A percentile compares a stretch with the other conserved stretches of the same genome.
Evolutionary conservation across 768 basidiomycete species (phyloP).

Genomic region (Lentinus brumalis): DNA sequence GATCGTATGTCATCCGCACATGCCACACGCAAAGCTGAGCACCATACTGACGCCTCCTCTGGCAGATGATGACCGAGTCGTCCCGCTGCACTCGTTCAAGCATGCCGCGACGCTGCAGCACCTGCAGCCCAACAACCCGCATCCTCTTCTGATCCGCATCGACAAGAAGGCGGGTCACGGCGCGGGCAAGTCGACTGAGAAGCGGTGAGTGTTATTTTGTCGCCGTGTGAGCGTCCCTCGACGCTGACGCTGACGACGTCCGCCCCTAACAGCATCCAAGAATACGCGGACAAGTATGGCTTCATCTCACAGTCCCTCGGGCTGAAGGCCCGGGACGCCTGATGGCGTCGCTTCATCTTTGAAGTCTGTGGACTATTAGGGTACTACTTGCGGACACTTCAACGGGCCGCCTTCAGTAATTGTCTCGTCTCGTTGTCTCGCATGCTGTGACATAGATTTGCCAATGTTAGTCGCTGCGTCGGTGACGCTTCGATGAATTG

Average conservation of each 20-base stretch:
- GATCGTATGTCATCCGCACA: slow-evolving; percentile 56
- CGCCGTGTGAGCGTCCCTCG: slow-evolving; percentile 1
- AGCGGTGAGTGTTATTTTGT: slow-evolving; percentile 44
- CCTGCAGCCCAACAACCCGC: slow-evolving; percentile 58
- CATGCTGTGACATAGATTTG: background rate
- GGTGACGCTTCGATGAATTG: no score
- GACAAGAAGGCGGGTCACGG: slow-evolving; percentile 84
- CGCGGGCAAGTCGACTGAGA: slow-evolving; percentile 74
- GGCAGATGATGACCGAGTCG: slow-evolving; percentile 83
- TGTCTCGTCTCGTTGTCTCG: background rate
- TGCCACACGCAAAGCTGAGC: no score
- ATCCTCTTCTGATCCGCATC: slow-evolving; percentile 75
- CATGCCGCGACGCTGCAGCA: slow-evolving; percentile 78
- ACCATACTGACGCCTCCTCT: background rate
- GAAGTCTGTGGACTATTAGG: background rate
- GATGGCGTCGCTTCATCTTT: background rate
- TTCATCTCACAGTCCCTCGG: slow-evolving; percentile 73
- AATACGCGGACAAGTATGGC: slow-evolving; percentile 76
- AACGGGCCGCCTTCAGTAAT: background rate
- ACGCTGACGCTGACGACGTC: background rate
- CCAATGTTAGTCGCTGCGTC: background rate
- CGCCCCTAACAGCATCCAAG: slow-evolving; percentile 62
- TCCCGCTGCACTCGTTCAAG: slow-evolving; percentile 86
- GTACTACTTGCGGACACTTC: background rate
- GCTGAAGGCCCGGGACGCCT: slow-evolving; percentile 29